Evolutionary conservation across 805 yeast species (phyloP), one percentile per base, ranked within the genome.

Genomic region (Pichia cabralensis): DNA sequence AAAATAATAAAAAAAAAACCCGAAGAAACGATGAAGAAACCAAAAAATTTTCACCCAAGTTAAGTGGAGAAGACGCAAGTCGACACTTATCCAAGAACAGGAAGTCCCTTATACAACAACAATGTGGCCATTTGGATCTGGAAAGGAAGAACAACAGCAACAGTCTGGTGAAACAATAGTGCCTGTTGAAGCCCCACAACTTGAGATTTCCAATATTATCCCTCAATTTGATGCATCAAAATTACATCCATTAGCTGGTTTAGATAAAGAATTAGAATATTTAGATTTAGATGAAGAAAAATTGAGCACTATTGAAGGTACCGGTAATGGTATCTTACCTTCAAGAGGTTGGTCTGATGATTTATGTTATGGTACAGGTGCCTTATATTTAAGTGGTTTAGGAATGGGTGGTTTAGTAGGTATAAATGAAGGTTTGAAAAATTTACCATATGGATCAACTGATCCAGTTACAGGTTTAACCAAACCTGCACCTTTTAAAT

Each of bases 271-370:
- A 36, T 73, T 92, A 33, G 96, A 92, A 58, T 89, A 77, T 55
- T 62, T 92, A 46, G 95, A 89, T 48, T 67, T 92, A 42, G 96
- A 89, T 50, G 88, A 79, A 41, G 96, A 86, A 45, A 74, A 69
- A 48, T 63, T 86, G 42, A 71, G 76, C 30, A 60, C 71, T n/a
- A 59, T 83, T 49, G 94, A 85, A 51, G 96, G 95, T 26, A 74
- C 94, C 2, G 50, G 55, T 13, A 85, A 83, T 53, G 94, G 96
- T 39, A 56, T 89, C 39, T 71, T 92, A 43, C 96, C 98, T 19
- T 81, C 94, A n/a, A 78, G 96, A 64, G 95, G 94, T 48, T 92
- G 96, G 94, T 73, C 86, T 12, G 98, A 92, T 58, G 97, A 92
- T 63, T 69, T 92, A 45, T 86, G 96, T 71, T 92, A 92, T 60